Evolutionary conservation across 1,139 yeast species (phyloP), one percentile per base, ranked within the genome.

Genomic region (Oligophagozyma castellii): DNA sequence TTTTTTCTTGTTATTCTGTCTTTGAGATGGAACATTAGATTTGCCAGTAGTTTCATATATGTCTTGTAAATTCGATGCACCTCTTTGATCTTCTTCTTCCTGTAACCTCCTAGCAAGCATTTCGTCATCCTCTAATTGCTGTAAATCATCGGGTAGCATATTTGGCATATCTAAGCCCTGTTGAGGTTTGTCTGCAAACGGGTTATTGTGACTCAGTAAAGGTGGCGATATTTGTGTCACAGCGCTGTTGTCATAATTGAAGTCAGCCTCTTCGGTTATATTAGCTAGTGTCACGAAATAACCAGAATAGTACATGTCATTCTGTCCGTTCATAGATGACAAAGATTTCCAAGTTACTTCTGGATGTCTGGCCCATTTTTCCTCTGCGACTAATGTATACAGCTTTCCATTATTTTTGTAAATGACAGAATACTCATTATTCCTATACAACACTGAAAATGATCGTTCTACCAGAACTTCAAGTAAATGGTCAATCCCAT

Each of bases 401-500:
- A 81, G 51, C 42, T 66, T 67, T 31, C 61, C 53, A 38, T 62
- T 54, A 28, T 55, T 36, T 44, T 77, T 79, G 45, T 67, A 67
- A 7, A 83, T 51, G 0, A 94, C 77, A 37, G 66, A 68, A 52
- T 79, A 83, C 48, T 81, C 93, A 48, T 83, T 80, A 51, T 83
- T 83, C 44, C 94, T 63, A 57, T 81, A 84, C 35, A 84, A 65
- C 0, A 83, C 72, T 2, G 73, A 65, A 37, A 75, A 62, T 15
- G 75, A 56, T 13, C 65, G 62, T 13, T 61, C 57, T 27, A 63
- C 53, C 29, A 80, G 51, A 13, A 64, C 46, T 7, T 56, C 54
- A 16, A 53, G 45, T 27, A 72, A 43, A 28, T 51, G 56, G 2
- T 48, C 38, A 13, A 81, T 51, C 0, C 95, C 95, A 31, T 59